Base-by-base conservation (phyloP, 208 protist genomes). In the Histomonas meleagridis region DNA sequence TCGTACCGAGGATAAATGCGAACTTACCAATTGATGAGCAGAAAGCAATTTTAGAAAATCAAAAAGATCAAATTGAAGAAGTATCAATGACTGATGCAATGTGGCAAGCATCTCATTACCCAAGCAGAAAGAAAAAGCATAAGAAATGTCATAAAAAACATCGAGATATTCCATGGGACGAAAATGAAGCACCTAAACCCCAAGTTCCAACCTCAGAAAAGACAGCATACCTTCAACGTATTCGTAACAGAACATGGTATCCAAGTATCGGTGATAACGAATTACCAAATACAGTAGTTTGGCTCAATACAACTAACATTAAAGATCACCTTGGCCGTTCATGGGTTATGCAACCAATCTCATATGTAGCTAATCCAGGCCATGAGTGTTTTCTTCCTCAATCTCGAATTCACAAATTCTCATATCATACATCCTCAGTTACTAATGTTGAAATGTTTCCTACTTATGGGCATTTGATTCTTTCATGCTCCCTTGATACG, bases 341-440 rank as follows among this genome's bases (percentile, higher is more conserved):
- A 7, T 81, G 70, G 70, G 70, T 81, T 9, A 51, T 32, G 7
- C 70, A 32, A 9, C 70, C 70, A 51, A 28, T 81, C n/a, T 46
- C 26, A 32, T 51, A 46, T n/a, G n/a, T 46, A 38, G 18, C 35
- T 10, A 51, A 46, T 5, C 70, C 70, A n/a, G 60, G 23, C 23
- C 70, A 81, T 81, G 70, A 81, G 18, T 81, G 70, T 28, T 81
- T 32, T 81, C 9, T 91, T 4, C 79, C 79, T 43, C 60, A 91
- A 46, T 12, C 23, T 7, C 60, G 43, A 2, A 65, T 91, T 48
- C 79, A 91, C n/a, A 60, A 5, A 23, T 91, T 32, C 21, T 40
- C 26, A 28, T 55, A 62, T 65, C 79, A 91, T 46, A 91, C 48
- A 16, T 32, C 48, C 18, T 21, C 12, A 43, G 49, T 91, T 46